Evolutionary conservation across 441 rosid species (phyloP).

Genomic region (Gossypium lobatum): DNA sequence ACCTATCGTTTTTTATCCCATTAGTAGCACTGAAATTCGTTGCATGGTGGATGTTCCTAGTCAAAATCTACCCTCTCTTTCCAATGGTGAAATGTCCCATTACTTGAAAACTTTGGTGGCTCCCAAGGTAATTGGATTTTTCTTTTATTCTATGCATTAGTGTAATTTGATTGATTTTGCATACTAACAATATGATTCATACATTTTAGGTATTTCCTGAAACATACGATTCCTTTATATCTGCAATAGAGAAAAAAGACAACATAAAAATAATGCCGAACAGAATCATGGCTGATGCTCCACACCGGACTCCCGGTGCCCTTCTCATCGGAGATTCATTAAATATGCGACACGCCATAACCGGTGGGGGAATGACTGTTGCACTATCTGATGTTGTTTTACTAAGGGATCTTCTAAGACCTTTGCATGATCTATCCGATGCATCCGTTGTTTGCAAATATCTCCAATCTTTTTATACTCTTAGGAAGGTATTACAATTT

Average conservation of each 20-base stretch:
- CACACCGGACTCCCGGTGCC: not conserved
- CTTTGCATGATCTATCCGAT: not conserved
- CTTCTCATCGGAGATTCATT: not conserved
- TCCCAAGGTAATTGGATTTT: not conserved
- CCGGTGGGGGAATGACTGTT: not conserved
- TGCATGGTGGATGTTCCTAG: slow-evolving; percentile 20
- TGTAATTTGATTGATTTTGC: not conserved
- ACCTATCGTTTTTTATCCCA: slow-evolving; percentile 9
- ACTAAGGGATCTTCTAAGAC: not conserved
- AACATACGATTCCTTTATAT: not conserved
- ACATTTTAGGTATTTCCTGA: not conserved
- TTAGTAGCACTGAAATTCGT: slow-evolving; percentile 20
- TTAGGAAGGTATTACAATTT: not conserved
- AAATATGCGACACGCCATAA: not conserved
- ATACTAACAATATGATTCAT: not conserved
- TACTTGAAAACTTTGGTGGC: slow-evolving; percentile 19
- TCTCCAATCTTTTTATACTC: not conserved
- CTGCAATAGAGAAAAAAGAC: slow-evolving; percentile 10
- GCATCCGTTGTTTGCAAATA: not conserved
- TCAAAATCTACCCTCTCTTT: slow-evolving; percentile 16
- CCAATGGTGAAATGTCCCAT: slow-evolving; percentile 23
- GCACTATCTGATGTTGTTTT: not conserved
- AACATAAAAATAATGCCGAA: slow-evolving; percentile 14
- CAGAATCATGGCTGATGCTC: slow-evolving; percentile 15
- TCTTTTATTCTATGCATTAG: not conserved